These are phyloP conservation scores for Leccinum disarticulatum DNA, from an alignment of 768 basidiomycete genomes.

Conservation along the genomic window DNA sequence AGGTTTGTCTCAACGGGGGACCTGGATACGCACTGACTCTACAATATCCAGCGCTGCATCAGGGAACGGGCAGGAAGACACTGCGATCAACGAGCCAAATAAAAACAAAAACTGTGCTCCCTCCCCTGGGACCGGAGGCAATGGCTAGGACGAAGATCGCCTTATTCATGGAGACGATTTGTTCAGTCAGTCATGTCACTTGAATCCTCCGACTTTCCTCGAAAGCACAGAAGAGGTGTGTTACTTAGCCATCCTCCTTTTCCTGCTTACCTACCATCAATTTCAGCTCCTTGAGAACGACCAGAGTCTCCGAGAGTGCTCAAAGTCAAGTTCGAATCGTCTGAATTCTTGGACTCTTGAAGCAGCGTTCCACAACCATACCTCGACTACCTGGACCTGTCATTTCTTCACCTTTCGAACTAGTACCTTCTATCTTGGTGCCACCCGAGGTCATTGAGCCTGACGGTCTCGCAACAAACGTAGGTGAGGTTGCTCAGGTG, in stretches of 20 bases:
- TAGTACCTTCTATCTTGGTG: slow-evolving; percentile 72
- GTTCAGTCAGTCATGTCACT: no score
- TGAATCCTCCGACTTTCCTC: no score
- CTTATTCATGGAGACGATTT: no score
- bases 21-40: neutral
- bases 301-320: slow-evolving; percentile 47
- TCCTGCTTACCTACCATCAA: slow-evolving; percentile 2
- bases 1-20: neutral
- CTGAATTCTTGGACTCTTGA: slow-evolving; percentile 56
- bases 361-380: slow-evolving; percentile 69
- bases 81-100: neutral
- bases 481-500: slow-evolving; percentile 39
- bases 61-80: neutral
- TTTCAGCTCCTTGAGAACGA: slow-evolving; percentile 71
- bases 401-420: slow-evolving; percentile 51
- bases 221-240: no score
- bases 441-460: slow-evolving; percentile 87
- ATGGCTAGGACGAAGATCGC: neutral
- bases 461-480: slow-evolving; percentile 65
- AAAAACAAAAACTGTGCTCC: neutral
- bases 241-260: no score
- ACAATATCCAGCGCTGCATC: neutral
- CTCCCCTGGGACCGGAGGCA: neutral
- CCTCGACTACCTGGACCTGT: slow-evolving; percentile 44
- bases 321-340: slow-evolving; percentile 51